phyloP scores from a whole-genome alignment of 495 filamentous ascomycete genomes.

The Aspergillus haitiensis region DNA sequence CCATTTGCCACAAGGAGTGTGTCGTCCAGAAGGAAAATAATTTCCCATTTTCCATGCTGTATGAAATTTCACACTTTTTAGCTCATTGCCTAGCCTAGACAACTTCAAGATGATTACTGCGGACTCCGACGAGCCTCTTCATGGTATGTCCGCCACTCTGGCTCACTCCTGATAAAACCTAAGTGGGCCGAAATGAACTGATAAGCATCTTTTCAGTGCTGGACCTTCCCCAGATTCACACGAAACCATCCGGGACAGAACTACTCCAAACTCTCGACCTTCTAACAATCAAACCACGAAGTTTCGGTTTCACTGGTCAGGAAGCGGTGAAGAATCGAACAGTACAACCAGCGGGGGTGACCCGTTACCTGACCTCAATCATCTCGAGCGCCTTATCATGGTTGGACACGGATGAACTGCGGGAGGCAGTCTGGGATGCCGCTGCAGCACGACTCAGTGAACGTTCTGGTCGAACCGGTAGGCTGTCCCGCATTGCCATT shows the following conservation, averaged over 20 bases:
- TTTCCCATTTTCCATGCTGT: constrained; percentile 4
- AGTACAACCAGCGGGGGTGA: constrained; percentile 43
- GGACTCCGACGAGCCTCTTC: constrained; percentile 44
- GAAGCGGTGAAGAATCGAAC: constrained; percentile 35
- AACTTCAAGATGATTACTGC: constrained; percentile 40
- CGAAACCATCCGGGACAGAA: constrained; percentile 47
- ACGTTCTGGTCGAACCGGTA: constrained; percentile 72
- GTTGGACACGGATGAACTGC: constrained; percentile 68
- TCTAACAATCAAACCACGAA: constrained; percentile 45
- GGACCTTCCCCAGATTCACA: constrained; percentile 55
- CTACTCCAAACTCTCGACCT: constrained; percentile 46
- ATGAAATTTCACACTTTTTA: neutral
- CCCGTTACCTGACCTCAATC: constrained; percentile 71
- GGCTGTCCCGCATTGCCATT: constrained; percentile 5
- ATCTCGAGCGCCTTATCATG: constrained; percentile 72
- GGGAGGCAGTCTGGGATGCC: constrained; percentile 75
- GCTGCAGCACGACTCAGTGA: constrained; percentile 78
- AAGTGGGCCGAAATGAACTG: constrained; percentile 36
- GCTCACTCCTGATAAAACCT: constrained; percentile 16
- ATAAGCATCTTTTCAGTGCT: constrained; percentile 48
- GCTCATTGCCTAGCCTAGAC: constrained; percentile 16
- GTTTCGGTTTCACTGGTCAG: constrained; percentile 32
- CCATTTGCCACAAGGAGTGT: constrained; percentile 23
- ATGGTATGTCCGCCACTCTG: constrained; percentile 35
- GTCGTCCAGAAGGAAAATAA: constrained; percentile 14